Percentiles rank a stretch among this genome's conserved stretches.
phyloP scores from a whole-genome alignment of 2,329 filamentous ascomycete species.

The Monosporascus sp. region DNA sequence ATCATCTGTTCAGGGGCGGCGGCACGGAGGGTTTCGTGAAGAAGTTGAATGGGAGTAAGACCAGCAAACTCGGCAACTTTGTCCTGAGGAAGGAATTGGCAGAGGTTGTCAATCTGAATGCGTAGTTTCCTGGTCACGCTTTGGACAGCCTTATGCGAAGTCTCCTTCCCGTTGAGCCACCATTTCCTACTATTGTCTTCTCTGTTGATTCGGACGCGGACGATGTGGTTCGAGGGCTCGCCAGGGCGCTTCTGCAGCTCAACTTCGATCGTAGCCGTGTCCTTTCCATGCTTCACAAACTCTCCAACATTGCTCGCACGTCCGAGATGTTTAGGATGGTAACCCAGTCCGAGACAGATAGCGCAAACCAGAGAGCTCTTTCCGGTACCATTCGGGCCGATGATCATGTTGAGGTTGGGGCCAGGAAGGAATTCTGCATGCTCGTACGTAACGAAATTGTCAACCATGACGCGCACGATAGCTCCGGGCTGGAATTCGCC shows the following conservation, averaged over 20 bases:
- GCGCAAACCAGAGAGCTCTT: slow-evolving; percentile 97
- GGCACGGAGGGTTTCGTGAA: slow-evolving; percentile 82
- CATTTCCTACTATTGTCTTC: slow-evolving; percentile 81
- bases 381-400: slow-evolving; percentile 96
- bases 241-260: slow-evolving; percentile 67
- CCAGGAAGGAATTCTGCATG: slow-evolving; percentile 86
- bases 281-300: slow-evolving; percentile 86
- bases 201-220: slow-evolving; percentile 70
- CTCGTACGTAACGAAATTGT: slow-evolving; percentile 93
- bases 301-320: slow-evolving; percentile 79
- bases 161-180: slow-evolving; percentile 63
- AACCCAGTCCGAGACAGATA: slow-evolving; percentile 88
- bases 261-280: slow-evolving; percentile 79
- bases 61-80: slow-evolving; percentile 90
- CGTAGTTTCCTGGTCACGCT: slow-evolving; percentile 64
- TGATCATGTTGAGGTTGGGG: slow-evolving; percentile 95
- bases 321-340: slow-evolving; percentile 73
- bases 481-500: slow-evolving; percentile 64
- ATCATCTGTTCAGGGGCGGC: slow-evolving; percentile 79
- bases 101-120: slow-evolving; percentile 96
- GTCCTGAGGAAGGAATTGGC: slow-evolving; percentile 94
- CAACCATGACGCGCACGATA: slow-evolving; percentile 79
- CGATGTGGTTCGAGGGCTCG: slow-evolving; percentile 61
- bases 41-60: slow-evolving; percentile 72
- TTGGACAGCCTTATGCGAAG: slow-evolving; percentile 59